Evolutionary conservation across 2,329 filamentous ascomycete species (phyloP).

Genomic region (Paraconiothyrium sp.): DNA sequence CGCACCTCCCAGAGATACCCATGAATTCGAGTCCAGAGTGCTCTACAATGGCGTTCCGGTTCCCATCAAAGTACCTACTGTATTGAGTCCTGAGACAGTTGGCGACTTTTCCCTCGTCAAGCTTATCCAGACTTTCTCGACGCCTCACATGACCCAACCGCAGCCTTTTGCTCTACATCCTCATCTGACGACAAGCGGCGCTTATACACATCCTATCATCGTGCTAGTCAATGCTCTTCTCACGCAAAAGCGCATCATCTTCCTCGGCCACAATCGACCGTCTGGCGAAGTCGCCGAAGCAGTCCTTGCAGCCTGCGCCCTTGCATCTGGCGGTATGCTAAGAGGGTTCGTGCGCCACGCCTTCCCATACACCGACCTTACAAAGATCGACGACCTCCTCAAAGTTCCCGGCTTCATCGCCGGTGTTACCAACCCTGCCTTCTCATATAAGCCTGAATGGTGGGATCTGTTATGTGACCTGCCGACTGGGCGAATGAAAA

Average conservation of each 20-base stretch:
- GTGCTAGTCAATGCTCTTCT: constrained; percentile 93
- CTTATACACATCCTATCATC: constrained; percentile 91
- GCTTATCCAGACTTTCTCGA: constrained; percentile 92
- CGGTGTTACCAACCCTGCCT: constrained; percentile 95
- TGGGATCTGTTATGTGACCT: constrained; percentile 97
- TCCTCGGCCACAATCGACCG: constrained; percentile 92
- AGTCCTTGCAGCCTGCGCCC: constrained; percentile 94
- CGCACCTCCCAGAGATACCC: constrained; percentile 87
- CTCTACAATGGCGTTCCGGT: constrained; percentile 97
- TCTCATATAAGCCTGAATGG: constrained; percentile 95
- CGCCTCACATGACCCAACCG: constrained; percentile 80
- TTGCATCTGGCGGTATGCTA: constrained; percentile 91
- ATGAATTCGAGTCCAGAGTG: constrained; percentile 96
- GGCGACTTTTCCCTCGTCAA: constrained; percentile 98
- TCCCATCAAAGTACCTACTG: constrained; percentile 94
- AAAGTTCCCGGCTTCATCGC: constrained; percentile 98
- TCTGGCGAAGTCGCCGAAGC: constrained; percentile 97
- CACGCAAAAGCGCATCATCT: constrained; percentile 96
- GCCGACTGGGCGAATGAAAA: constrained; percentile 90
- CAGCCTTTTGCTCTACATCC: constrained; percentile 87
- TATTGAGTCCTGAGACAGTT: constrained; percentile 92
- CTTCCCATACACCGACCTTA: constrained; percentile 97
- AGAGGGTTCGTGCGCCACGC: constrained; percentile 94
- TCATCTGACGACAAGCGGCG: constrained; percentile 91
- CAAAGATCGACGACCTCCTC: constrained; percentile 94